A percentile compares a stretch with the other conserved stretches of the same genome.
phyloP scores from a whole-genome alignment of 208 protist genomes.

The Acanthamoeba castellanii region DNA sequence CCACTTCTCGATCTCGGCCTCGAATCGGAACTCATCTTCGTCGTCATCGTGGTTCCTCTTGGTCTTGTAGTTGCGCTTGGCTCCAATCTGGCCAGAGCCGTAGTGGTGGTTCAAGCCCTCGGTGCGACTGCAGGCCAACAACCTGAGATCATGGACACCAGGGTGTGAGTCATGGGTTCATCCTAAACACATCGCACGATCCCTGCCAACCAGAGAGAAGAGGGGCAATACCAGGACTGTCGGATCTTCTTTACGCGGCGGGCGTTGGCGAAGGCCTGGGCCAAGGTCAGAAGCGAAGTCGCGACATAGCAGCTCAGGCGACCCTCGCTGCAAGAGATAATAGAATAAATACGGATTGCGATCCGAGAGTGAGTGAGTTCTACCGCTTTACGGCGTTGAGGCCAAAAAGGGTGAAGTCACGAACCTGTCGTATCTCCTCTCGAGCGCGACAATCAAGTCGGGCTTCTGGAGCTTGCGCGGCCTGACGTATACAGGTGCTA shows the following conservation, averaged over 20 bases:
- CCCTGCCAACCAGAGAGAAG: neutral
- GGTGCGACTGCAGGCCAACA: neutral
- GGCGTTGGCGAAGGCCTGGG: constrained; percentile 22
- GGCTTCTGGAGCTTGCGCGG: neutral
- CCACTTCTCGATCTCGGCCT: constrained; percentile 42
- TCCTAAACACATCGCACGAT: neutral
- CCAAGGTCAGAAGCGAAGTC: neutral
- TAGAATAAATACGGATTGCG: neutral
- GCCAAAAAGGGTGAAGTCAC: neutral
- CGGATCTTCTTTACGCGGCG: constrained; percentile 63
- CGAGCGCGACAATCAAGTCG: neutral
- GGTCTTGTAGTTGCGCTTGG: neutral
- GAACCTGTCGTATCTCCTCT: constrained; percentile 59
- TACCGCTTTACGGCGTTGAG: neutral
- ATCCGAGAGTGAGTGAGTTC: neutral
- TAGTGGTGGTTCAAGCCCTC: neutral
- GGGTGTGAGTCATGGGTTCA: too few species aligned
- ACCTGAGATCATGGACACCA: neutral
- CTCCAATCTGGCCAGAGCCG: too few species aligned
- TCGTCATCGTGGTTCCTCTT: constrained; percentile 1
- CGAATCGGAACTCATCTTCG: constrained; percentile 36
- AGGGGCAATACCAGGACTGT: constrained; percentile 13
- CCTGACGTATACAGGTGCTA: neutral
- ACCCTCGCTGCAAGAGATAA: constrained; percentile 16
- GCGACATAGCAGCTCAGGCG: constrained; percentile 58